Evolutionary conservation across 2,329 filamentous ascomycete species (phyloP).

Genomic region (Hansfordia pulvinata): DNA sequence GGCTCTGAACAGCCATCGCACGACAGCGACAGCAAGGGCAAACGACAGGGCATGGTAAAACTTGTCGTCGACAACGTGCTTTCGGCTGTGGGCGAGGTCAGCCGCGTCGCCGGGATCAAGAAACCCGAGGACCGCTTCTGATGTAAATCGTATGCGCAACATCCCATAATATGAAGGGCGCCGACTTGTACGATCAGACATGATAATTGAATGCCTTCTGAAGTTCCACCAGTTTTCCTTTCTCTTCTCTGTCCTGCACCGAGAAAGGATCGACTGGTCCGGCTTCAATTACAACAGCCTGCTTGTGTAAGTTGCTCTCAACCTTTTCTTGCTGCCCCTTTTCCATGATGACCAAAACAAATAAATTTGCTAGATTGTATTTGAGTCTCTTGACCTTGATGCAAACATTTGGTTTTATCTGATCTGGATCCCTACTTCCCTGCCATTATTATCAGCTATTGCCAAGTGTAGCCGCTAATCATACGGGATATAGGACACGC

Average conservation of each 20-base stretch:
- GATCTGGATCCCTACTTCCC: too few species aligned
- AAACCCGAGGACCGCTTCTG: conserved; percentile 23
- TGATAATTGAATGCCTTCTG: too few species aligned
- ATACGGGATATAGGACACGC: too few species aligned
- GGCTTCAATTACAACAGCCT: too few species aligned
- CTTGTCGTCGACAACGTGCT: conserved; percentile 46
- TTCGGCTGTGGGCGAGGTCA: conserved; percentile 34
- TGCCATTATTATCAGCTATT: too few species aligned
- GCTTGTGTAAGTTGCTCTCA: conserved; percentile 5
- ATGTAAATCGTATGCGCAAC: too few species aligned
- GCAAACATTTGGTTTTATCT: conserved; percentile 15
- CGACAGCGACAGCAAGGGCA: conserved; percentile 30
- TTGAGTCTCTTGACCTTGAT: conserved; percentile 22
- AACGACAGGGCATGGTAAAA: conserved; percentile 53
- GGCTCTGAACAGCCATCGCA: conserved; percentile 51
- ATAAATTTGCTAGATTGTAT: conserved; percentile 31
- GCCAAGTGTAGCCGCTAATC: too few species aligned
- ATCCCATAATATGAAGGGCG: too few species aligned
- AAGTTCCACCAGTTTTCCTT: too few species aligned
- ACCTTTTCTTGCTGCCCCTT: conserved; percentile 2
- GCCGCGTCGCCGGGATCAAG: conserved; percentile 24
- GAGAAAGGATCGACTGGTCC: too few species aligned
- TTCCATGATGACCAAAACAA: conserved; percentile 24
- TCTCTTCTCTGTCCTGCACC: too few species aligned
- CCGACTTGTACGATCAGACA: too few species aligned